Base-by-base conservation (phyloP, 331 rosid genomes). In the Quercus lobata region DNA sequence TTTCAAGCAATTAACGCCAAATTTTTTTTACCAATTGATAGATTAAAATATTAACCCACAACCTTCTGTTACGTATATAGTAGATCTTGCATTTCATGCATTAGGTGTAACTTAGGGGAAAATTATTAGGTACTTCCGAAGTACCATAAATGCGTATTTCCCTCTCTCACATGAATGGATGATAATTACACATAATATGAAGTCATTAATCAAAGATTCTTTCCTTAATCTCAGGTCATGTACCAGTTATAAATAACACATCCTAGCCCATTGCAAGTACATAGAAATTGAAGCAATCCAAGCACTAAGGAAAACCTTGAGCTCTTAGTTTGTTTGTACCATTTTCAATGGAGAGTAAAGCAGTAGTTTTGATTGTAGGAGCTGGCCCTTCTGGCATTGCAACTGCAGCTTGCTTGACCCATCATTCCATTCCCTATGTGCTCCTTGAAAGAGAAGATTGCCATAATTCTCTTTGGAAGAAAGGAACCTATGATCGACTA, bases 351-450 rank as follows among this genome's bases (percentile, higher is more conserved):
- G 46, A 8, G 74, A 75, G 63, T 41, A 63, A 87, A 70, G 5
- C 15, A 1, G 41, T 30, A 1, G 94, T 88, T 5, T 19, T 86
- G 57, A 82, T 92, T 1, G 83, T 89, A 1, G 93, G 97, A 14
- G 93, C 81, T 0, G 96, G 92, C 8, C 94, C 96, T 49, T 82
- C 91, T 17, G 92, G 97, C 65, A 86, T 90, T 11, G 96, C 89
- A 29, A 78, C 86, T 18, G 80, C 93, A 0, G 91, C 96, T 32
- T 87, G 87, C 66, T 73, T 91, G 2, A 73, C 15, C 18, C 37
- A 77, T 2, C 17, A 32, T 10, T 89, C 87, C 0, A 86, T 93
- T 17, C 78, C 90, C 22, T 83, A 89, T 14, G 24, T 87, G 9
- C 34, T 89, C 29, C 83, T 93, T 0, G 96, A 93, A 30, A 88